Evolutionary conservation across 805 yeast species (phyloP).

Genomic region (Saccharomycopsis selenospora): DNA sequence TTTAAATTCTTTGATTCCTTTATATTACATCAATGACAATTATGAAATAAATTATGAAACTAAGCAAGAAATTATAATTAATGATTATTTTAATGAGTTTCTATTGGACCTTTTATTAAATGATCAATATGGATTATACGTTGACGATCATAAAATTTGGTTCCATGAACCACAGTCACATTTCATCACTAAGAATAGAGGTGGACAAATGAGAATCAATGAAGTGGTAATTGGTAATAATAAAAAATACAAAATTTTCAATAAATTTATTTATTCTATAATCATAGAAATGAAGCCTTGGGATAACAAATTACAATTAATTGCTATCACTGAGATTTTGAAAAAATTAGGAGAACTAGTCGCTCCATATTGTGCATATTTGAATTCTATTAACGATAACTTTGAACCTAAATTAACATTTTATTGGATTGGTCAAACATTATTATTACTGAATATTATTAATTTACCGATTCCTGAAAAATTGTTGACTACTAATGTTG

Average conservation of each 20-base stretch:
- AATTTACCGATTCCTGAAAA: slow-evolving; percentile 45
- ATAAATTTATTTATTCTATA: slow-evolving; percentile 57
- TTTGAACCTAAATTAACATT: slow-evolving; percentile 68
- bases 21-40: slow-evolving; percentile 37
- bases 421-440: slow-evolving; percentile 74
- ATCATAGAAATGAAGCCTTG: slow-evolving; percentile 69
- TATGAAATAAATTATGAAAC: slow-evolving; percentile 17
- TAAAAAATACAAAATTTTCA: slow-evolving; percentile 51
- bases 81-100: slow-evolving; percentile 37
- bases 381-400: slow-evolving; percentile 59
- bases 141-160: slow-evolving; percentile 47
- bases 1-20: slow-evolving; percentile 46
- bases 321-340: slow-evolving; percentile 45
- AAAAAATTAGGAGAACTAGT: slow-evolving; percentile 57
- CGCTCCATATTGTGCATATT: slow-evolving; percentile 57
- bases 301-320: slow-evolving; percentile 62
- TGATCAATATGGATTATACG: slow-evolving; percentile 38
- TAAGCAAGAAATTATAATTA: slow-evolving; percentile 23
- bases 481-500: not conserved
- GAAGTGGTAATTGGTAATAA: slow-evolving; percentile 34
- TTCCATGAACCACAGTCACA: slow-evolving; percentile 26
- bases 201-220: not conserved
- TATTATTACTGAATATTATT: slow-evolving; percentile 54
- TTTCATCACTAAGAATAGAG: not conserved
- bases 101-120: slow-evolving; percentile 45